These are phyloP conservation scores for Hypoxylon lienhwacheense DNA, from an alignment of 495 filamentous ascomycete genomes.

Conservation along the genomic window DNA sequence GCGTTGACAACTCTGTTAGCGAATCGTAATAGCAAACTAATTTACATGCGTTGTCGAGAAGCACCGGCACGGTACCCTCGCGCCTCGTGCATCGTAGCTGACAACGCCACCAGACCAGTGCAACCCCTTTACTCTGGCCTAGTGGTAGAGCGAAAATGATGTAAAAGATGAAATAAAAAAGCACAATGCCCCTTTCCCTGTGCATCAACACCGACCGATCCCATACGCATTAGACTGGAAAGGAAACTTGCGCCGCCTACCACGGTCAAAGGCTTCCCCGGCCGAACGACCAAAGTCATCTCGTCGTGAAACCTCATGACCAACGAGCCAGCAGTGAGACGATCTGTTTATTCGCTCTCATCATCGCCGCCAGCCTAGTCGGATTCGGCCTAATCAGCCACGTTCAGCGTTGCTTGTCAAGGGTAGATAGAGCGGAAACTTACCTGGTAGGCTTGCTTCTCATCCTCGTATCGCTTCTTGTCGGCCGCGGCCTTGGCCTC, in stretches of 20 bases:
- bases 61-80: conserved; percentile 18
- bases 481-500: conserved; percentile 92
- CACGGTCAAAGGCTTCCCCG: conserved; percentile 30
- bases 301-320: conserved; percentile 38
- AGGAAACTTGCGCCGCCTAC: conserved; percentile 35
- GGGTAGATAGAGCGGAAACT: conserved; percentile 38
- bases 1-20: conserved; percentile 13
- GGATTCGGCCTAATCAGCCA: conserved; percentile 40
- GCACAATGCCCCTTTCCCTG: conserved; percentile 40
- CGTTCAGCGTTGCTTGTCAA: conserved; percentile 34
- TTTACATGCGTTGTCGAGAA: conserved; percentile 38
- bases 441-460: conserved; percentile 92
- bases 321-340: conserved; percentile 19
- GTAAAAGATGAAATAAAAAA: conserved; percentile 37
- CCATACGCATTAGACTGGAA: conserved; percentile 42
- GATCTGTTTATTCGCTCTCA: conserved; percentile 33
- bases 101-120: conserved; percentile 27
- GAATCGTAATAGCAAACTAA: conserved; percentile 33
- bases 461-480: conserved; percentile 98
- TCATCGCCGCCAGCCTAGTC: conserved; percentile 55
- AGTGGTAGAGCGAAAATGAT: conserved; percentile 27
- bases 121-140: conserved; percentile 25
- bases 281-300: conserved; percentile 35
- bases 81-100: conserved; percentile 19
- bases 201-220: conserved; percentile 42